Evolutionary conservation across 1,284 basidiomycete genomes (phyloP).

Genomic region (Malassezia nana): DNA sequence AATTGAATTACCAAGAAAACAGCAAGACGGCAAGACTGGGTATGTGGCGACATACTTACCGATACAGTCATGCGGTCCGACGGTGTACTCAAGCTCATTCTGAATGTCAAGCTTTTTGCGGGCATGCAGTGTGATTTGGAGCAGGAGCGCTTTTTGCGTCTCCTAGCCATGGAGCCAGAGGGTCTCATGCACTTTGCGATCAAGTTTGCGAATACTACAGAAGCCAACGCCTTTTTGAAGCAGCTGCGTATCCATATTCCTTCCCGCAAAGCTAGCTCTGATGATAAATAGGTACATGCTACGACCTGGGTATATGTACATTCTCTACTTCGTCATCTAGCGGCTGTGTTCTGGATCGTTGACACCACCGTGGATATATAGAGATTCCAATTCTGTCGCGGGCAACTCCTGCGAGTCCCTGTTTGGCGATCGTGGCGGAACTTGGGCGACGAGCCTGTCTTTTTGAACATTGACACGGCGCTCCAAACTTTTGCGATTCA

Average conservation of each 20-base stretch:
- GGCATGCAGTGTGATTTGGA: conserved; percentile 71
- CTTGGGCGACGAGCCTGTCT: neutral
- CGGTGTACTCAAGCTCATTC: conserved; percentile 70
- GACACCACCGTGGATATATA: neutral
- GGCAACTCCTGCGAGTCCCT: neutral
- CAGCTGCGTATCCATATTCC: conserved; percentile 9
- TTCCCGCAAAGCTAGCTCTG: neutral
- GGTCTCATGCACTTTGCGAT: conserved; percentile 39
- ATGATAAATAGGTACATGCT: neutral
- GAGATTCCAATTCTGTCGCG: neutral
- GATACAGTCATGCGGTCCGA: conserved; percentile 85
- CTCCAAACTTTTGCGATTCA: conserved; percentile 17
- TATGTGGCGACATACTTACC: conserved; percentile 40
- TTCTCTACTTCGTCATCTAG: too few species aligned
- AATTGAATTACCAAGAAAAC: conserved; percentile 67
- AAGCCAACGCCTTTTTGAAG: conserved; percentile 2
- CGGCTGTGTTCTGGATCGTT: neutral
- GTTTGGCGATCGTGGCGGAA: neutral
- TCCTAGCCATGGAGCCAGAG: conserved; percentile 40
- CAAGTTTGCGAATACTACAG: conserved; percentile 22
- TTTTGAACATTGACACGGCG: conserved; percentile 1
- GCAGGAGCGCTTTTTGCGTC: conserved; percentile 53
- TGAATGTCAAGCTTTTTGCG: conserved; percentile 75
- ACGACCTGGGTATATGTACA: neutral
- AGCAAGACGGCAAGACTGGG: conserved; percentile 62